Percentiles rank a stretch among this genome's conserved stretches.
These are phyloP conservation scores for Cercospora sp. DNA, from an alignment of 2,329 filamentous ascomycete species.

Conservation along the genomic window DNA sequence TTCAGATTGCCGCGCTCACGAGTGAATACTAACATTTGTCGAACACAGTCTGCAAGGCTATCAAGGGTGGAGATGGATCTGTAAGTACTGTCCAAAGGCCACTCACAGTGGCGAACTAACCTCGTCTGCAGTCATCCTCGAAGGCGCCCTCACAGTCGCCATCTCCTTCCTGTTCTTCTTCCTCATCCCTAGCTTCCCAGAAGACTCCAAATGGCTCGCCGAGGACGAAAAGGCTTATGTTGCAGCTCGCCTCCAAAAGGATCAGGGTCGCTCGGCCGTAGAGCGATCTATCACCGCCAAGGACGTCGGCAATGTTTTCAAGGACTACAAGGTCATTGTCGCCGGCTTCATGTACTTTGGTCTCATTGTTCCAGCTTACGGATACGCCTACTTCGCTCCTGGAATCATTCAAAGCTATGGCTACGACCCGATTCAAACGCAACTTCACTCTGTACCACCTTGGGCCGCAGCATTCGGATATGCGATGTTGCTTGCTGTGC, in stretches of 20 bases:
- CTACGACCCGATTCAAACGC: slow-evolving; percentile 56
- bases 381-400: slow-evolving; percentile 38
- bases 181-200: slow-evolving; percentile 52
- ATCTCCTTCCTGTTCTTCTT: slow-evolving; percentile 52
- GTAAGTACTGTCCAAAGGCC: neutral
- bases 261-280: slow-evolving; percentile 50
- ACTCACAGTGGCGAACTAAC: no score
- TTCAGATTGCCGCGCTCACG: neutral
- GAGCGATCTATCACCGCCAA: slow-evolving; percentile 47
- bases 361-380: slow-evolving; percentile 46
- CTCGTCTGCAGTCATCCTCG: slow-evolving; percentile 64
- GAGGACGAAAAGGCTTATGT: slow-evolving; percentile 51
- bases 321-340: slow-evolving; percentile 51
- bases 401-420: slow-evolving; percentile 52
- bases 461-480: slow-evolving; percentile 76
- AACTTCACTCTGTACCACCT: slow-evolving; percentile 57
- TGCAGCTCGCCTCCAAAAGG: slow-evolving; percentile 48
- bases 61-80: slow-evolving; percentile 69
- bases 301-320: slow-evolving; percentile 51
- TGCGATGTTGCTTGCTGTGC: slow-evolving; percentile 70
- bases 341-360: slow-evolving; percentile 57
- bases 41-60: slow-evolving; percentile 56
- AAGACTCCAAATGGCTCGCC: slow-evolving; percentile 51
- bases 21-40: neutral
- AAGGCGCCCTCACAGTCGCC: slow-evolving; percentile 49